These are phyloP conservation scores for Ustilago loliicola DNA, from an alignment of 1,284 basidiomycete genomes.

Conservation along the genomic window DNA sequence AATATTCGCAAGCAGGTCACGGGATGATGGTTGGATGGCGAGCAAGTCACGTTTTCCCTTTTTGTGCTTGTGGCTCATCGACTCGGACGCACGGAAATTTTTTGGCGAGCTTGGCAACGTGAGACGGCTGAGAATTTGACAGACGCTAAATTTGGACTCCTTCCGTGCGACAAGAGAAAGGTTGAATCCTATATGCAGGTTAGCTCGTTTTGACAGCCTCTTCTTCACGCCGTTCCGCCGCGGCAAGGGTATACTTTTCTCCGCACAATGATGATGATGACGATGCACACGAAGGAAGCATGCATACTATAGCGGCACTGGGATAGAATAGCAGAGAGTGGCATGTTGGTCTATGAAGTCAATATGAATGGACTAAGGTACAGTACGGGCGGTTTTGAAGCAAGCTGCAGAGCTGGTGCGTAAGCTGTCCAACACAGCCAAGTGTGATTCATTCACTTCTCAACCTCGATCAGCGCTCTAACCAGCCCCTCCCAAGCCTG, in stretches of 20 bases:
- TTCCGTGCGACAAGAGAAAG: neutral
- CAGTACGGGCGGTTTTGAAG: no score
- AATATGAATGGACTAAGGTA: no score
- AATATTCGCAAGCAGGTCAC: conserved; percentile 43
- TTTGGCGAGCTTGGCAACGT: neutral
- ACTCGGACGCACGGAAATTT: neutral
- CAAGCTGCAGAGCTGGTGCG: no score
- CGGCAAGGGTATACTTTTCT: no score
- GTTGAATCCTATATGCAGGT: neutral
- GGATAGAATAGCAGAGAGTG: no score
- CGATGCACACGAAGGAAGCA: no score
- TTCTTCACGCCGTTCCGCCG: neutral
- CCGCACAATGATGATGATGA: no score
- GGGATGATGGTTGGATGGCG: conserved; percentile 53
- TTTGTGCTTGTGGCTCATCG: neutral
- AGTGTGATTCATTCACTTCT: neutral
- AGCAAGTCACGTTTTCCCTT: conserved; percentile 47
- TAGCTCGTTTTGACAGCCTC: neutral
- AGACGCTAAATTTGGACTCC: neutral
- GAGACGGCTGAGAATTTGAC: conserved; percentile 14
- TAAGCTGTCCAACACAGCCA: no score
- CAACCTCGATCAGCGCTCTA: neutral
- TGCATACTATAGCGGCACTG: no score
- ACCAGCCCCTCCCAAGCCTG: neutral
- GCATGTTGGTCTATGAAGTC: no score